Evolutionary conservation across 371 early-diverging fungal species (phyloP), one percentile per base, ranked within the genome.

Genomic region (Capillidium heterosporum): DNA sequence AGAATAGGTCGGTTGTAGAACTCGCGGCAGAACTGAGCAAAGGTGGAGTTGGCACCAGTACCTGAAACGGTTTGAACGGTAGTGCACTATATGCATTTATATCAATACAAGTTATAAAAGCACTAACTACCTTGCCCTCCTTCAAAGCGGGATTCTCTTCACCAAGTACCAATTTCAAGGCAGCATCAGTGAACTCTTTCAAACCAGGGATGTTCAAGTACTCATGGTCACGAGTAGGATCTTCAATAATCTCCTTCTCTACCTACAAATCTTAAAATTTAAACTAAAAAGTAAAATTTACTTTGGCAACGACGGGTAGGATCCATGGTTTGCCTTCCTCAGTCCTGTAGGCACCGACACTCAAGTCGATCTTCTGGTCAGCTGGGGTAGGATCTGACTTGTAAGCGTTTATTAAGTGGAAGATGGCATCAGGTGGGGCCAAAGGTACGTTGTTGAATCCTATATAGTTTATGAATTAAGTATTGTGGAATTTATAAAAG

Each of bases 311-410:
- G 19, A 90, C 92, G 19, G 93, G 93, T 27, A 96, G 76, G 2
- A 93, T 78, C 84, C 91, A 94, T 15, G 97, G 95, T 70, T 89
- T 86, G 56, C 91, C 87, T 21, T 82, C 70, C 57, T 93, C 82
- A 57, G 84, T 87, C 56, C 97, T 80, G 71, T 92, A 97, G 10
- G 97, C 97, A 52, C 97, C 97, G 5, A 97, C 88, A 65, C 94
- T 90, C n/a, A 97, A 71, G 62, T 93, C 91, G 50, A 97, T 81
- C 71, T 95, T 97, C 27, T 75, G 61, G 24, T 78, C 73, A 63
- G 75, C 65, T 7, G 32, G 39, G 17, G 32, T 28, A 1, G 76
- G 68, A 63, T 94, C 95, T 28, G 86, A 84, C 63, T 81, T 81
- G 74, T 81, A 91, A 29, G 75, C 65, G 27, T 83, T 85, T 24